Evolutionary conservation across 2,329 filamentous ascomycete species (phyloP), one percentile per base, ranked within the genome.

Genomic region (Diaporthe amygdali): DNA sequence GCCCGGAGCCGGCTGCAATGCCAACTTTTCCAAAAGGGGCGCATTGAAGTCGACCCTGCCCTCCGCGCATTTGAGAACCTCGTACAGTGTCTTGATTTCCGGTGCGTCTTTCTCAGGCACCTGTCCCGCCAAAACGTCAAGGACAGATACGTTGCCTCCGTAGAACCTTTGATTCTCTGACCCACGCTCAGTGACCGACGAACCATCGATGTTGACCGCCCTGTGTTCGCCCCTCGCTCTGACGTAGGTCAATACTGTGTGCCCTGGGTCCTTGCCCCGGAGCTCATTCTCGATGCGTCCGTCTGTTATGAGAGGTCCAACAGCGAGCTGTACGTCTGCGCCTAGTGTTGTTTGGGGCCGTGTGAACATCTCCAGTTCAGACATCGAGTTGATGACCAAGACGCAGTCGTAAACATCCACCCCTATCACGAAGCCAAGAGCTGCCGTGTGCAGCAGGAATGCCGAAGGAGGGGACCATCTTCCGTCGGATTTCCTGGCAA

Each of bases 361-460:
- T 44, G 93, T 94, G 78, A 98, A 97, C 0, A 93, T 90, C 75
- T 97, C 93, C 56, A 98, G 84, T 8, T 95, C 94, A 70, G 94
- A 89, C 55, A 93, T 90, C 54, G 93, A 95, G 83, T 97, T 98
- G 79, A 98, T 95, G 44, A 98, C 93, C 10, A 98, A 88, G 17
- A 98, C 93, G 78, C 95, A 97, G 80, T 98, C 96, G 84, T 98
- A 98, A 39, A 98, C 95, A 79, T 98, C 96, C 49, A 97, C 93
- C 2, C 95, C 96, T 7, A 95, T 92, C 67, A 97, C 89, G 78
- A 98, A 98, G 44, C 95, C 96, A 41, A 98, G 87, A 0, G 93
- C 94, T 1, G 94, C 90, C 0, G 96, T 97, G 79, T 98, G 96
- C 56, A 97, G 87, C 84, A 97, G 89, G 75, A 98, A 95, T 59